These are phyloP conservation scores for Suhomyces maxii DNA, from an alignment of 1,139 yeast genomes.

Conservation along the genomic window DNA sequence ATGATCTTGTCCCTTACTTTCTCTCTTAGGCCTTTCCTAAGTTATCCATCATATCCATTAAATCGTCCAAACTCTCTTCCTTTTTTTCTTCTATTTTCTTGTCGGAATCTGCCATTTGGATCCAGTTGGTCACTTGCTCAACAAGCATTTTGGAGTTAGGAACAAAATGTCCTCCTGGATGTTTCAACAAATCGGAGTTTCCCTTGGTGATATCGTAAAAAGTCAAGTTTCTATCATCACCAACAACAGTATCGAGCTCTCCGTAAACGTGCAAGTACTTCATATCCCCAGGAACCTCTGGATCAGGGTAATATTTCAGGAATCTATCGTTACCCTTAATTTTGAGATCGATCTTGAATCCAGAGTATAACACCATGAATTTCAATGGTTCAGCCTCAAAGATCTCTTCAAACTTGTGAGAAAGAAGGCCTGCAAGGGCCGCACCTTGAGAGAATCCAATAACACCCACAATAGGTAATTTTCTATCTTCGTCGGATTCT, in stretches of 20 bases:
- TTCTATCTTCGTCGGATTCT: slow-evolving; percentile 23
- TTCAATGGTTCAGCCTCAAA: slow-evolving; percentile 45
- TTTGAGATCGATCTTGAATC: slow-evolving; percentile 63
- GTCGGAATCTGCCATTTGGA: slow-evolving; percentile 25
- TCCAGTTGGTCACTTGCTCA: slow-evolving; percentile 59
- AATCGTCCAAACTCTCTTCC: slow-evolving; percentile 29
- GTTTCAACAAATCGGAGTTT: slow-evolving; percentile 53
- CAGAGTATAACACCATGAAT: slow-evolving; percentile 76
- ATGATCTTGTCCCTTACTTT: not conserved
- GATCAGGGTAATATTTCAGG: slow-evolving; percentile 29
- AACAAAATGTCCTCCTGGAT: slow-evolving; percentile 87
- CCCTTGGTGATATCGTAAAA: slow-evolving; percentile 56
- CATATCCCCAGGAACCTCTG: slow-evolving; percentile 20
- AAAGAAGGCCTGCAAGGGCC: slow-evolving; percentile 44
- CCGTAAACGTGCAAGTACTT: slow-evolving; percentile 74
- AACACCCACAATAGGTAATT: slow-evolving; percentile 41
- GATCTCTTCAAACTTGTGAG: slow-evolving; percentile 30
- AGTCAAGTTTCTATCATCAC: slow-evolving; percentile 64
- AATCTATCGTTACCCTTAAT: slow-evolving; percentile 28
- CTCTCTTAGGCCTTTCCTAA: slow-evolving; percentile 17
- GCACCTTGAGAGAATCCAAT: slow-evolving; percentile 52
- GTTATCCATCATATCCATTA: slow-evolving; percentile 40
- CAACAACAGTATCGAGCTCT: slow-evolving; percentile 84
- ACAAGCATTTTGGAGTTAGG: slow-evolving; percentile 69
- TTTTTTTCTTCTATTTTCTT: slow-evolving; percentile 17